A percentile compares a stretch with the other conserved stretches of the same genome.
phyloP scores from a whole-genome alignment of 2,329 filamentous ascomycete genomes.

The Aspergillus novoparasiticus region DNA sequence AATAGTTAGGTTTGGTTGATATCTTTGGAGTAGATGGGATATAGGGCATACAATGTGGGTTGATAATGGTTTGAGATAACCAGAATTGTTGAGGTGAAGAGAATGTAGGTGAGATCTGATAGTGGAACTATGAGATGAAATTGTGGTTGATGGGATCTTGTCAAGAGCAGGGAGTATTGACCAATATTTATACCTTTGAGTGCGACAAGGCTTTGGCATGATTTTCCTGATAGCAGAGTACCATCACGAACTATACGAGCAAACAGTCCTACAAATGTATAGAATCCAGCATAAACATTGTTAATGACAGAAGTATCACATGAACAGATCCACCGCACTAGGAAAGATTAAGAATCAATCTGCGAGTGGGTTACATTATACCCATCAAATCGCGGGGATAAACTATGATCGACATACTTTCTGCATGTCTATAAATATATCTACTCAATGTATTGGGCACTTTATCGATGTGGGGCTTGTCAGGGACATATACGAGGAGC shows the following conservation, averaged over 20 bases:
- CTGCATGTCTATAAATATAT: not conserved
- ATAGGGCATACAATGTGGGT: not conserved
- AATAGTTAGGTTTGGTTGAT: not conserved
- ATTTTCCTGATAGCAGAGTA: not conserved
- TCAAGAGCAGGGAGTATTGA: not conserved
- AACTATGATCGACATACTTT: not conserved
- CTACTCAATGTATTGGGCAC: not conserved
- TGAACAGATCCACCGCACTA: not conserved
- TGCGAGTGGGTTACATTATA: not conserved
- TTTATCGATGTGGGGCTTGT: not conserved
- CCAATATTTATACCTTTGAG: not conserved
- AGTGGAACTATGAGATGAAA: not conserved
- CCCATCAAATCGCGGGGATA: not conserved
- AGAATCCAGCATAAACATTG: not conserved
- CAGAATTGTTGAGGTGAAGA: not conserved
- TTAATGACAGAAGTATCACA: not conserved
- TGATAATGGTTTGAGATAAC: not conserved
- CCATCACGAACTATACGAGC: not conserved
- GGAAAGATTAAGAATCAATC: not conserved
- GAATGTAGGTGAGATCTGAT: not conserved
- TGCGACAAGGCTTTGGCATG: not conserved
- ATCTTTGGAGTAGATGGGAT: accelerated
- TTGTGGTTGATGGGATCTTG: not conserved
- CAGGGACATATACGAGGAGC: not conserved
- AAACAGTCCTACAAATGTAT: not conserved